Evolutionary conservation across 140 eudicot species (phyloP), one percentile per base, ranked within the genome.

Genomic region (Bidens hawaiensis): DNA sequence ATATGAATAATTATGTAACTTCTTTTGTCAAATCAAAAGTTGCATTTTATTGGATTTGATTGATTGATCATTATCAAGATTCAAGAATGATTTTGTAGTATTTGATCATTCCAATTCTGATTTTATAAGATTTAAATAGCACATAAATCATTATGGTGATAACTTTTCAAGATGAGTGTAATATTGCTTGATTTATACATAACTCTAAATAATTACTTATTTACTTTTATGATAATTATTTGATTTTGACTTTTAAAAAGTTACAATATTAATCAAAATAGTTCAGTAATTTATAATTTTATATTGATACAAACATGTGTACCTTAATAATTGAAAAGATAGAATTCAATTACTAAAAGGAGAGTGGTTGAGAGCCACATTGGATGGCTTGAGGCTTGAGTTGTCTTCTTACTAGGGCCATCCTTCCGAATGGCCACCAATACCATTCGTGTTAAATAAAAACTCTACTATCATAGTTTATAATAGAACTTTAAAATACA

Each of bases 351-450:
- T 55, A 33, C 23, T 46, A 28, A 73, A 65, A 65, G 62, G 13
- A 36, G 54, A 52, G 68, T 73, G 15, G 67, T 73, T 73, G 77
- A 34, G 60, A 48, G n/a, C 57, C 76, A 71, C 56, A 65, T 46
- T 73, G 62, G 73, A 40, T 73, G 73, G 73, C 25, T 65, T 54
- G 65, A 64, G 77, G 49, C 31, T 64, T 42, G 19, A 23, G 61
- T 34, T 72, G 72, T 64, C 67, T 30, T 55, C 63, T 63, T 63
- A 23, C 12, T 15, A 43, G 42, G 67, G 54, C 67, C 67, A 41
- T 72, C 61, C 67, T 64, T 22, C 42, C 71, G 54, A 62, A 42
- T 41, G 41, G 6, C 65, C 65, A 28, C 77, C n/a, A n/a, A n/a
- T n/a, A n/a, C n/a, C 52, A n/a, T 56, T 73, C 72, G 61, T 45